Base-by-base conservation (phyloP, 352 stramenopile species). In the Phytophthora crassamura region DNA sequence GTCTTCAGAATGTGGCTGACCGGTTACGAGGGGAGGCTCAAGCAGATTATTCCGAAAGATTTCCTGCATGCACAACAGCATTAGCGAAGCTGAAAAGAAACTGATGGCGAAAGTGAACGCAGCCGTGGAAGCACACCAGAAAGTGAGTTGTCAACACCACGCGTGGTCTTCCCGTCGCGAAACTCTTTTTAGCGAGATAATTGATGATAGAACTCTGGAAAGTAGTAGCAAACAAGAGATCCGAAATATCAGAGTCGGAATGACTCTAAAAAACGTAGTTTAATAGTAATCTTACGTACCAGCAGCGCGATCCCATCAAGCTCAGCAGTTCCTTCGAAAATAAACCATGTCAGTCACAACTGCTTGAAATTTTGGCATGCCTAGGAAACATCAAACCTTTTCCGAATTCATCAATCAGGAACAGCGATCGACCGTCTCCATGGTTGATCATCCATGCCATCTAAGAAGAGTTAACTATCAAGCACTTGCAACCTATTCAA, bases 381-480 rank as follows among this genome's bases (percentile, higher is more conserved):
- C 18, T 35, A 22, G 45, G 10, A 11, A 34, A 56, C 3, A 1
- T 40, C 9, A 57, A 66, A 91, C 86, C 88, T 82, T 96, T 96
- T 22, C 86, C 88, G 43, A 95, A 96, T 54, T 96, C 88, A 55
- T 96, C 88, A 41, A 96, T 88, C 33, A 96, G 63, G 20, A 94
- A 84, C n/a, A 96, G 50, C 14, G 83, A 88, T 18, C 62, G 68
- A 18, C 67, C 72, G 48, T 84, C 72, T 36, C 72, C 71, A 28
- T 94, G 80, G 48, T 93, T 88, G 0, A 96, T 64, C 88, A 96
- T 96, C 67, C 83, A 83, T 2, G 85, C 82, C 54, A 96, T 84
- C 85, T 96, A 64, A 14, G 10, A 52, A 16, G 6, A 60, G 25
- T 16, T 51, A 50, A 40, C 28, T 12, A 52, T 28, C 7, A 12